Evolutionary conservation across 2,329 filamentous ascomycete genomes (phyloP).

Genomic region (Exophiala xenobiotica): DNA sequence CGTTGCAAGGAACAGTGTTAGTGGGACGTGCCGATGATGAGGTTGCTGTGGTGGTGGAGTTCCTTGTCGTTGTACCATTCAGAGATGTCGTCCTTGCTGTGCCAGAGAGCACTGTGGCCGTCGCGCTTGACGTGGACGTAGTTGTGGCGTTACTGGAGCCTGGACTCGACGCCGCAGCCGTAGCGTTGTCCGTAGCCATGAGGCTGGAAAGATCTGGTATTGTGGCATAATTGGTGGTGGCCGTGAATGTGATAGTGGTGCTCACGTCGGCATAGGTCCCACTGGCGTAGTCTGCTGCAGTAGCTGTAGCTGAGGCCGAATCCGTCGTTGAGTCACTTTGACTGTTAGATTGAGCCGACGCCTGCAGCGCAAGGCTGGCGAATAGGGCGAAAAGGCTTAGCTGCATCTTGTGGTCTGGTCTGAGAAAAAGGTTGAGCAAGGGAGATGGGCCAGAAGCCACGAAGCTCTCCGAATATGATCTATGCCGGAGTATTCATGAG

Average conservation of each 20-base stretch:
- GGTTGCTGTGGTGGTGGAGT: conserved; percentile 50
- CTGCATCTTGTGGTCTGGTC: not conserved
- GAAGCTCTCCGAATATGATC: too few relatives aligned
- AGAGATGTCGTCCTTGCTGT: conserved; percentile 40
- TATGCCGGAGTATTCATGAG: not conserved
- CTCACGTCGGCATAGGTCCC: conserved; percentile 29
- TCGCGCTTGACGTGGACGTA: conserved; percentile 39
- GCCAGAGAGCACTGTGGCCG: conserved; percentile 39
- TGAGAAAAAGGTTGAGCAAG: not conserved
- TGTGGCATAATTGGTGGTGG: conserved; percentile 30
- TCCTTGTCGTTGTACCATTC: conserved; percentile 49
- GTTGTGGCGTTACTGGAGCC: conserved; percentile 29
- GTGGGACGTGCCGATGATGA: conserved; percentile 49
- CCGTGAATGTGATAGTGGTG: conserved; percentile 32
- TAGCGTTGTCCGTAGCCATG: conserved; percentile 24
- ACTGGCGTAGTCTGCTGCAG: conserved; percentile 29
- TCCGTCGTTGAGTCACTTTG: not conserved
- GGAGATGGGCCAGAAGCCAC: too few relatives aligned
- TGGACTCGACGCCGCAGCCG: conserved; percentile 21
- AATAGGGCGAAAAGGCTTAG: not conserved
- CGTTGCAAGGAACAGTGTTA: conserved; percentile 79
- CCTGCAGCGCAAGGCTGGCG: conserved; percentile 10
- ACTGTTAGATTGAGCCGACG: conserved; percentile 11
- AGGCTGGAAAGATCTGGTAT: conserved; percentile 26
- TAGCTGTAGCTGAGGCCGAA: conserved; percentile 24